Conservation (phyloP, 768 basidiomycete species). For the Glaciozyma martinii region DNA sequence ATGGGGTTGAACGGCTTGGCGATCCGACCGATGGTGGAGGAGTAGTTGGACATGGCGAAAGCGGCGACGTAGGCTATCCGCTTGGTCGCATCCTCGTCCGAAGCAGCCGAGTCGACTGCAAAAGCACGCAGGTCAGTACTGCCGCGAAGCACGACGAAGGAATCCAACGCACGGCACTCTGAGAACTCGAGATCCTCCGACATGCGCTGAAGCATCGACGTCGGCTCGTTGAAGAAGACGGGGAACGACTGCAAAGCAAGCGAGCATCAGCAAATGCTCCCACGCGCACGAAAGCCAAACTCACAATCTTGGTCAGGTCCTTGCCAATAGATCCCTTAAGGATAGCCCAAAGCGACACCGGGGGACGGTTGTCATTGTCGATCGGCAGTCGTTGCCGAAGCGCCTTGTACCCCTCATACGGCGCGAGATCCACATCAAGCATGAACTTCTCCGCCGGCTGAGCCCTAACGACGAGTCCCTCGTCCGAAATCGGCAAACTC, state of each 20-base stretch:
- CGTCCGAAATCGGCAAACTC: slow-evolving; percentile 62
- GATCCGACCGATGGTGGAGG: slow-evolving; percentile 88
- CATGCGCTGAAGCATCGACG: slow-evolving; percentile 94
- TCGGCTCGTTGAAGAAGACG: slow-evolving; percentile 47
- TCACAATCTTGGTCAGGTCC: slow-evolving; percentile 76
- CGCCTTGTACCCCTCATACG: slow-evolving; percentile 61
- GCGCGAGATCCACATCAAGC: slow-evolving; percentile 40
- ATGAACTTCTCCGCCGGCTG: slow-evolving; percentile 14
- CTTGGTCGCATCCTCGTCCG: slow-evolving; percentile 63
- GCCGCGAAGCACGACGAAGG: background rate
- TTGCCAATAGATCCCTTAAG: slow-evolving; percentile 92
- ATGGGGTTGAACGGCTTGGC: slow-evolving; percentile 97
- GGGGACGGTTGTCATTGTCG: slow-evolving; percentile 66
- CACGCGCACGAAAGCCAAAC: slow-evolving; percentile 70
- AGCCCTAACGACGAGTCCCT: slow-evolving; percentile 48
- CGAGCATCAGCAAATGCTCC: slow-evolving; percentile 55
- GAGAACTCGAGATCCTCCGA: slow-evolving; percentile 98
- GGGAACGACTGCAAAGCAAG: background rate
- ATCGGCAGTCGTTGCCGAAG: slow-evolving; percentile 57
- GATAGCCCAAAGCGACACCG: slow-evolving; percentile 77
- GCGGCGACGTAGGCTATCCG: slow-evolving; percentile 88
- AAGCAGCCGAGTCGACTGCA: slow-evolving; percentile 64
- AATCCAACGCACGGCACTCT: slow-evolving; percentile 61
- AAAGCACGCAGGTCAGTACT: background rate
- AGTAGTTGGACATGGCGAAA: slow-evolving; percentile 97